A percentile compares a stretch with the other conserved stretches of the same genome.
These are phyloP conservation scores for Phaeosphaeria sp. DNA, from an alignment of 2,329 filamentous ascomycete species.

Conservation along the genomic window DNA sequence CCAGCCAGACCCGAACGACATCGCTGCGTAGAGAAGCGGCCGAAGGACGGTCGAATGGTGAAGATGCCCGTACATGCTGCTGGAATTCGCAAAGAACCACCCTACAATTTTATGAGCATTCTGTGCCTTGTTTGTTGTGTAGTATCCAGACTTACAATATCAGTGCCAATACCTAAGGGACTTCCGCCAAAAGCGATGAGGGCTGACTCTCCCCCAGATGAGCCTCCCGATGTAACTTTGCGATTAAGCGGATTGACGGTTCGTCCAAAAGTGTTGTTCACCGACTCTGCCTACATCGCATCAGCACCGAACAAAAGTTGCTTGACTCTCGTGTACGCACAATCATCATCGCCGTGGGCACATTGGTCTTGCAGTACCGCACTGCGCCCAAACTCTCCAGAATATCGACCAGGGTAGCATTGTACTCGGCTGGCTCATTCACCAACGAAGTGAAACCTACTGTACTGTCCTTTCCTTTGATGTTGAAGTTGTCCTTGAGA, in stretches of 20 bases:
- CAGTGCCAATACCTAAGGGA: slow-evolving; percentile 68
- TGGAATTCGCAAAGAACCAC: slow-evolving; percentile 62
- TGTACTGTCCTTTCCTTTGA: slow-evolving; percentile 65
- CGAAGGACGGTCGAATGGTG: slow-evolving; percentile 63
- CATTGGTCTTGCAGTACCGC: slow-evolving; percentile 74
- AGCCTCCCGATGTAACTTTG: slow-evolving; percentile 67
- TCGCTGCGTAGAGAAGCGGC: slow-evolving; percentile 65
- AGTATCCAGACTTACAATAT: slow-evolving; percentile 58
- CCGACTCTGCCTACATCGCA: slow-evolving; percentile 59
- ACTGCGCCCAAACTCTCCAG: slow-evolving; percentile 68
- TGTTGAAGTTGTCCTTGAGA: slow-evolving; percentile 75
- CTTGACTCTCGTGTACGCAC: slow-evolving; percentile 16
- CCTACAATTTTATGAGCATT: slow-evolving; percentile 28
- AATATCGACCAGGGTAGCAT: slow-evolving; percentile 65
- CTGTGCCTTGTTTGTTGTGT: not conserved
- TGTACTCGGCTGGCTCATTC: slow-evolving; percentile 62
- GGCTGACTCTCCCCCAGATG: slow-evolving; percentile 71
- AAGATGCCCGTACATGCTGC: slow-evolving; percentile 67
- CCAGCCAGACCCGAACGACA: slow-evolving; percentile 66
- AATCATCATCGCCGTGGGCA: slow-evolving; percentile 75
- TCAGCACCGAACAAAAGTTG: slow-evolving; percentile 6
- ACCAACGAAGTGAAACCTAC: slow-evolving; percentile 70
- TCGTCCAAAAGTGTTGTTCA: slow-evolving; percentile 70
- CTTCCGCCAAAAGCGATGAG: slow-evolving; percentile 67
- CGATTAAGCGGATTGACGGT: slow-evolving; percentile 69